A percentile compares a stretch with the other conserved stretches of the same genome.
Evolutionary conservation across 2,329 filamentous ascomycete species (phyloP).

Genomic region (Sporothrix sp.): DNA sequence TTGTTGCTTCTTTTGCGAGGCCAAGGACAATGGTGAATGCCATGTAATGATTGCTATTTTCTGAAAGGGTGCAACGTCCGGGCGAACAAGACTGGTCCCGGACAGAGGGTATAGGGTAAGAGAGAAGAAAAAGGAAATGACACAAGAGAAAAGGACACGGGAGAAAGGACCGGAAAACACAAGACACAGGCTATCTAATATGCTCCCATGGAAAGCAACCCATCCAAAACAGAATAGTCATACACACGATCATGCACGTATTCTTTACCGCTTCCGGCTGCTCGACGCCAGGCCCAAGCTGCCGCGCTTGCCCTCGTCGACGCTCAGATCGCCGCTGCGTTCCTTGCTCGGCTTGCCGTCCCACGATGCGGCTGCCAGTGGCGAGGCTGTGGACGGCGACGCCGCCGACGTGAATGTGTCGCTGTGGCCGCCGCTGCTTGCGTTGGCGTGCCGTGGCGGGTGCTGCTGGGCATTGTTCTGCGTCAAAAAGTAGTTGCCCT

Average conservation of each 20-base stretch:
- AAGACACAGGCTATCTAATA: not conserved
- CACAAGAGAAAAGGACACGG: not conserved
- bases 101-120: not conserved
- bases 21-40: too few species aligned
- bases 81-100: not conserved
- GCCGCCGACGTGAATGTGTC: not conserved
- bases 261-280: not conserved
- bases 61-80: not conserved
- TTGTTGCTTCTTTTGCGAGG: not conserved
- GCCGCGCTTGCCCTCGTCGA: not conserved
- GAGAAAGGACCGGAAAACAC: not conserved
- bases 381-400: not conserved
- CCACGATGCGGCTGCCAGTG: slow-evolving; percentile 2
- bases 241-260: not conserved
- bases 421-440: not conserved
- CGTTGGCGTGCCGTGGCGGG: not conserved
- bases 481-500: slow-evolving; percentile 16
- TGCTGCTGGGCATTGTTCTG: not conserved
- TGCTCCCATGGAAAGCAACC: too few species aligned
- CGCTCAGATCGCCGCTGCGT: not conserved
- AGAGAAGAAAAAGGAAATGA: not conserved
- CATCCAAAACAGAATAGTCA: too few species aligned
- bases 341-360: not conserved
- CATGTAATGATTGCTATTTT: too few species aligned
- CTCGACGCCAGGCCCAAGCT: not conserved